Conservation (phyloP, 257 asterid genomes). For the Solanum tarapatanum region DNA sequence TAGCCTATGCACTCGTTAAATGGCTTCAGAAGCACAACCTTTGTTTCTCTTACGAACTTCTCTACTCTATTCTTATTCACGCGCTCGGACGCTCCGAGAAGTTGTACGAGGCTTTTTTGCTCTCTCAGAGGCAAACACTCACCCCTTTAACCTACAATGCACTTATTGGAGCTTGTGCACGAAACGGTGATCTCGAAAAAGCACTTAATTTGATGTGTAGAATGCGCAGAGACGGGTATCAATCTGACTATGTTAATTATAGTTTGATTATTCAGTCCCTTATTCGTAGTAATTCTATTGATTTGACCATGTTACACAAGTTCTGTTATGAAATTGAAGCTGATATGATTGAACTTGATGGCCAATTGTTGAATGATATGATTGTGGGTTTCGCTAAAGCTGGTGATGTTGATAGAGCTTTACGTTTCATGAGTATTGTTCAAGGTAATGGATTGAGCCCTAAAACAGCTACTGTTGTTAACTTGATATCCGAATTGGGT, state of each 20-base stretch:
- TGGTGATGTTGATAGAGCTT: constrained; percentile 57
- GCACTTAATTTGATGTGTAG: constrained; percentile 74
- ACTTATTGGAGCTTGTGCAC: constrained; percentile 89
- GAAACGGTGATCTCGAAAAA: constrained; percentile 79
- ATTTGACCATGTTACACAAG: constrained; percentile 51
- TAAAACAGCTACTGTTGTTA: constrained; percentile 50
- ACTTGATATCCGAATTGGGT: constrained; percentile 59
- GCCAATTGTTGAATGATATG: constrained; percentile 68
- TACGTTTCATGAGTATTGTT: constrained; percentile 52
- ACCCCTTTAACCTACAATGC: constrained; percentile 91
- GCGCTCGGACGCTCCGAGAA: constrained; percentile 73
- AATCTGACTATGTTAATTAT: constrained; percentile 77
- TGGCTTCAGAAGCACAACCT: constrained; percentile 86
- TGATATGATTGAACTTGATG: constrained; percentile 71
- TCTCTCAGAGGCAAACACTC: constrained; percentile 65
- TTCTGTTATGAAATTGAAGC: constrained; percentile 57
- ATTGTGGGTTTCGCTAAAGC: constrained; percentile 68
- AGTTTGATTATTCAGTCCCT: constrained; percentile 77
- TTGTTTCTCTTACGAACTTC: constrained; percentile 82
- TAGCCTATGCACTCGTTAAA: constrained; percentile 57
- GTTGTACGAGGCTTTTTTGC: constrained; percentile 80
- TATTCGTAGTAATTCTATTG: constrained; percentile 42
- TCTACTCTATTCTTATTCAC: constrained; percentile 73
- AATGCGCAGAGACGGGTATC: constrained; percentile 83
- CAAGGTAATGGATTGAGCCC: constrained; percentile 81